These are phyloP conservation scores for Tuber melanosporum DNA, from an alignment of 495 filamentous ascomycete species.

Conservation along the genomic window DNA sequence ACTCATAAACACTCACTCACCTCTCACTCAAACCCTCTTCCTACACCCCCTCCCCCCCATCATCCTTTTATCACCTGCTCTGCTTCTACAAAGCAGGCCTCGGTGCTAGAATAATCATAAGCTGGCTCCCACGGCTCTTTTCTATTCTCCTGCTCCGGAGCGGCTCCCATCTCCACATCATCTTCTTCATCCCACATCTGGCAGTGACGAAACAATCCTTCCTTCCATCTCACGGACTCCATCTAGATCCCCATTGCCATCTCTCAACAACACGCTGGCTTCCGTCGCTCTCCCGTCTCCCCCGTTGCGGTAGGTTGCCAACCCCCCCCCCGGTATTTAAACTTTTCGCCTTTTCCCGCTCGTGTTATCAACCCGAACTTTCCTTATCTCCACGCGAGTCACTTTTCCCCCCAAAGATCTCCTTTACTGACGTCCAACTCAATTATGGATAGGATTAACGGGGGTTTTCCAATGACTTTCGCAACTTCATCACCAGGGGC, in stretches of 20 bases:
- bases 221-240: constrained; percentile 42
- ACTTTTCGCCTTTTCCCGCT: constrained; percentile 28
- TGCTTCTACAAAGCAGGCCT: constrained; percentile 37
- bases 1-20: constrained; percentile 8
- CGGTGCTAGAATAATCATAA: constrained; percentile 40
- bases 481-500: constrained; percentile 42
- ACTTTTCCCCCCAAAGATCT: constrained; percentile 23
- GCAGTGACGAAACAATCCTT: constrained; percentile 29
- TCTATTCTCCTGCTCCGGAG: constrained; percentile 41
- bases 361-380: constrained; percentile 35
- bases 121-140: constrained; percentile 41
- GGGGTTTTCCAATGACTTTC: constrained; percentile 42
- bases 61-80: constrained; percentile 29
- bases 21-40: constrained; percentile 8
- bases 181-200: constrained; percentile 36
- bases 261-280: constrained; percentile 40
- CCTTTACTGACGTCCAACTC: constrained; percentile 31
- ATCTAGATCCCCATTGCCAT: constrained; percentile 39
- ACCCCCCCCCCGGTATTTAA: constrained; percentile 16
- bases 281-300: constrained; percentile 42
- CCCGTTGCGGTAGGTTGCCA: constrained; percentile 41
- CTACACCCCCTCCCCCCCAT: neutral
- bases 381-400: constrained; percentile 38
- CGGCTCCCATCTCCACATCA: constrained; percentile 42
- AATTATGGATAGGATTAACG: constrained; percentile 38